phyloP scores from a whole-genome alignment of 176 grass and related monocot species.

The Juncus effusus region DNA sequence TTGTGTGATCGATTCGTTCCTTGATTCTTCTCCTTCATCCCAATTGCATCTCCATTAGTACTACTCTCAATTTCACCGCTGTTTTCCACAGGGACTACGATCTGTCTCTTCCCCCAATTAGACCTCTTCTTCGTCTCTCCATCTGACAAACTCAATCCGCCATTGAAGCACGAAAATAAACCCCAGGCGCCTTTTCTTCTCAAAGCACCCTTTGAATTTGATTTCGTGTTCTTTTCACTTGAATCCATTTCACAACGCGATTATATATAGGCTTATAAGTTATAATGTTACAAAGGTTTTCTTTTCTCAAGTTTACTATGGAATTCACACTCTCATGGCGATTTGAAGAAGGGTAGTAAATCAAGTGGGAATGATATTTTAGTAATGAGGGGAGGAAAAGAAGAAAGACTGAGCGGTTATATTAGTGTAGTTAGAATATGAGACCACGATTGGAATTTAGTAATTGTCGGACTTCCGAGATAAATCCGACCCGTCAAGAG shows the following conservation, averaged over 20 bases:
- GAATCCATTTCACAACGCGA: slow-evolving; percentile 10
- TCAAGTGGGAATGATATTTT: no score
- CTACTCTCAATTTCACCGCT: background rate
- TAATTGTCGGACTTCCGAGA: no score
- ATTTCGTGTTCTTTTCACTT: background rate
- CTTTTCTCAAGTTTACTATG: no score
- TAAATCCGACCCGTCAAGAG: no score
- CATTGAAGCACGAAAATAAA: slow-evolving; percentile 12
- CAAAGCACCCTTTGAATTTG: background rate
- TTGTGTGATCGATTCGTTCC: background rate
- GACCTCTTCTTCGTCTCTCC: background rate
- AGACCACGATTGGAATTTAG: no score
- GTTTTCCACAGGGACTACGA: slow-evolving; percentile 6
- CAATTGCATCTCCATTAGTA: background rate
- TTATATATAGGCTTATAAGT: no score
- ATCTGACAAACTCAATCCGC: background rate
- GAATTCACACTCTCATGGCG: no score
- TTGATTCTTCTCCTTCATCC: slow-evolving; percentile 14
- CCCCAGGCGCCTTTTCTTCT: slow-evolving; percentile 1
- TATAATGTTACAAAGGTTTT: no score
- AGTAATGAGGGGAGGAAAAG: no score
- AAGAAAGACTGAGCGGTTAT: background rate
- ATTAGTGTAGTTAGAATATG: background rate
- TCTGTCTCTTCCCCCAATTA: background rate
- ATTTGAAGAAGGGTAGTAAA: no score